Base-by-base conservation (phyloP, 164 flowering plant genomes). In the Aristolochia contorta region DNA sequence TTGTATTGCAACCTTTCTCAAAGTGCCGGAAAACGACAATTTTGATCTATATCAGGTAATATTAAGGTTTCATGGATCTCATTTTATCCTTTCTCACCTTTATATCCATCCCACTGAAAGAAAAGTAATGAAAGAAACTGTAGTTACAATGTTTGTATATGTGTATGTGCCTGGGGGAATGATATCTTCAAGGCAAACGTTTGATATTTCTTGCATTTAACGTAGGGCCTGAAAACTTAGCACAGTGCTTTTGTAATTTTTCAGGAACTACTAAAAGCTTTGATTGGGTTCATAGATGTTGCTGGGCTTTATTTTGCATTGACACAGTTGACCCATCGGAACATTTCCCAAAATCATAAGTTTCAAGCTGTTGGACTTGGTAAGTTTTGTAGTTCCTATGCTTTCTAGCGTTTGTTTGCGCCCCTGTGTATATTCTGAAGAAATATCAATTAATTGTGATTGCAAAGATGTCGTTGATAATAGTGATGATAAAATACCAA, bases 321-420 rank as follows among this genome's bases (percentile, higher is more conserved):
- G 78, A 90, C 97, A 41, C 97, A 93, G 76, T 64, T 93, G 76
- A 88, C 99, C 54, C 97, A 93, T 82, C 76, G 97, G 69, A 93
- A 93, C 68, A 90, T 93, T 50, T 90, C 99, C 25, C 99, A 93
- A 63, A 86, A 85, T 76, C 97, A 93, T 73, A 93, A 93, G 69
- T 93, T 93, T 65, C 99, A 88, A 70, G 97, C 99, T 46, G 95
- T 93, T 65, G 99, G 99, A 69, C 90, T 93, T 45, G 99, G 99
- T 92, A 62, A 74, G 94, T 23, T 58, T 37, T 37, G 1, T 0
- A 37, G 7, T 10, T 37, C 7, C 12, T 37, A 37, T 37, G 43
- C 43, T 37, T 10, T 37, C 43, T 37, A 3, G 3, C 7, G 33
- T 37, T 37, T 37, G 43, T 37, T 37, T 37, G 1, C 43, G 1